Base-by-base conservation (phyloP, 2,329 filamentous ascomycete genomes). In the Drechslera avenae region DNA sequence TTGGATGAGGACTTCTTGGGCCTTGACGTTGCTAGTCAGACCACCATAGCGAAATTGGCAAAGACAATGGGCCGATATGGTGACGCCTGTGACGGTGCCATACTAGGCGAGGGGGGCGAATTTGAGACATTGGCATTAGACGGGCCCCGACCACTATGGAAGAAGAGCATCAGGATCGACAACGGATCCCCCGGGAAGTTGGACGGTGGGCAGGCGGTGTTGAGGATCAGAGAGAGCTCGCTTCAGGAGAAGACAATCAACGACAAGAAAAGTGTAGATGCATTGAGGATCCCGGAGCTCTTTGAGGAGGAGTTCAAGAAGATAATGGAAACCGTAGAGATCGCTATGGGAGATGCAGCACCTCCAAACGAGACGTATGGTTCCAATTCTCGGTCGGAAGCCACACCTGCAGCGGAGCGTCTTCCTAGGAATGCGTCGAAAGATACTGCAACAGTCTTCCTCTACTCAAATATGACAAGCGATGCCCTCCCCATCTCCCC, bases 71-170 rank as follows among this genome's bases (percentile, higher is more conserved):
- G 78, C 41, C 81, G 84, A 56, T 96, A 95, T 74, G 88, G 88
- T 36, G 76, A 81, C 54, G 77, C 76, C 65, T 78, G 83, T 53
- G 76, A 81, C 56, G 91, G 89, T 0, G 88, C 89, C 7, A 84
- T 92, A 8, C 76, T 97, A 14, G 94, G 94, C 1, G 94, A 97
- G 72, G 94, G 94, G 5, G 94, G 94, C 3, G 94, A 97, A 77
- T 97, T 95, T 73, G 94, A 97, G 81, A 97, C 91, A 23, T 77
- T 97, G 44, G 91, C 94, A 36, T 68, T 97, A 30, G 85, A 91
- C 73, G 94, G 93, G 9, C 93, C 93, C 7, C 64, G 67, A 0
- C 76, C 77, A 41, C 71, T 97, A 52, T 97, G 94, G 81, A 87
- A 83, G 74, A 83, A 81, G 58, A 83, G 80, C 43, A 88, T 97